A percentile compares a stretch with the other conserved stretches of the same genome.
Evolutionary conservation across 345 rosid genomes (phyloP).

Genomic region (Noccaea caerulescens): DNA sequence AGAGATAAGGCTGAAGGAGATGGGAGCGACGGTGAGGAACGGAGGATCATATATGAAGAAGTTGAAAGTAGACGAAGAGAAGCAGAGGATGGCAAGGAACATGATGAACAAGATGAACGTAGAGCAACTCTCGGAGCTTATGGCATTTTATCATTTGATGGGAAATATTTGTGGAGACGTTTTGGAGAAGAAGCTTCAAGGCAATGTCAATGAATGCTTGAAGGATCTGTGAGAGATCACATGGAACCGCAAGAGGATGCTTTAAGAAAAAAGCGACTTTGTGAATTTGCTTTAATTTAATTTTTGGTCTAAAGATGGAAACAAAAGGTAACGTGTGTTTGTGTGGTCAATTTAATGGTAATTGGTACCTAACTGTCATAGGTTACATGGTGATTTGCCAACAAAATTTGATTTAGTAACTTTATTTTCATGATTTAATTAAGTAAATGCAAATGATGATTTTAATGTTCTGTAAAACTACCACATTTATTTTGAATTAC

Average conservation of each 20-base stretch:
- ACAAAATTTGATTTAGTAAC: not conserved
- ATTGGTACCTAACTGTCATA: conserved; percentile 22
- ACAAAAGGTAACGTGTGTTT: conserved; percentile 11
- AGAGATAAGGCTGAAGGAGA: conserved; percentile 84
- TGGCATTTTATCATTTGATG: conserved; percentile 83
- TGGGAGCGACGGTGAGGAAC: conserved; percentile 94
- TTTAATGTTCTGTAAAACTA: not conserved
- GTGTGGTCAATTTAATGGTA: not conserved
- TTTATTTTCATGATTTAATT: not conserved
- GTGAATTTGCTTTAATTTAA: conserved; percentile 8
- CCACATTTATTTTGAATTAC: not conserved
- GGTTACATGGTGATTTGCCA: conserved; percentile 32
- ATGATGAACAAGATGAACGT: conserved; percentile 73
- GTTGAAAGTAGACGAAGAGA: conserved; percentile 66
- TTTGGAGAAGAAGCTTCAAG: conserved; percentile 61
- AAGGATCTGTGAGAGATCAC: conserved; percentile 32
- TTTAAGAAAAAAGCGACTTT: conserved; percentile 13
- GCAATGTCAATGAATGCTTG: conserved; percentile 46
- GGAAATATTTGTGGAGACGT: conserved; percentile 77
- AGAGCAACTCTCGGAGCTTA: conserved; percentile 71
- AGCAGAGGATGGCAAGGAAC: conserved; percentile 62
- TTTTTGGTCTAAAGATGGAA: conserved; percentile 25
- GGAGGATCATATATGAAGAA: conserved; percentile 63
- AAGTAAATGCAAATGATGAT: not conserved
- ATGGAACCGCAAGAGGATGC: conserved; percentile 26